Base-by-base conservation (phyloP, 2,329 filamentous ascomycete species). In the Akanthomyces uredinophilus region DNA sequence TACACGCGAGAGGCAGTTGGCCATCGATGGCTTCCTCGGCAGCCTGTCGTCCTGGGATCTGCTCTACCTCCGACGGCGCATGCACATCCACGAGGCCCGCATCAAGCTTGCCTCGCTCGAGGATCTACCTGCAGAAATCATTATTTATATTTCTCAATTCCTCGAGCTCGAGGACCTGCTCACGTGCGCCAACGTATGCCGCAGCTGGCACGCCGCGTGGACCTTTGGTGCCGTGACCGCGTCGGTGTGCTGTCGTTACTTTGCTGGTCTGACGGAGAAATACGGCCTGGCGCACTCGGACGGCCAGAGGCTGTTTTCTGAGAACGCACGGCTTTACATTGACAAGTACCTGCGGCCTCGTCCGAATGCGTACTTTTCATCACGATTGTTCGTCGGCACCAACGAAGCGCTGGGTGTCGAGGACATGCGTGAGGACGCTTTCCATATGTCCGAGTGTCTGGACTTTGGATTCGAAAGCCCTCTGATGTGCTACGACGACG, bases 81-180 rank as follows among this genome's bases (percentile, higher is more conserved):
- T 71, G 13, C 64, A 64, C 10, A n/a, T 54, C 1, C 62, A 63
- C 29, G 53, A 49, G 2, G 18, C 53, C 4, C 60, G 53, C 13
- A 55, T 71, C 44, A 52, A 51, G 5, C 61, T 72, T 2, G 60
- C 71, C 3, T 60, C 67, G n/a, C 60, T 74, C 1, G 62, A 65
- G 2, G 65, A 71, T 39, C 65, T 74, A 0, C 71, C 73, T 1
- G 51, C 55, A 5, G 73, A 74, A 53, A 52, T 74, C 11, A 41
- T 74, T 14, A 68, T 66, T 14, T 16, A 60, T 6, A 62, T 74
- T 24, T 61, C 67, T 14, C 58, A 60, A 0, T 58, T 68, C 16
- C 65, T 74, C 16, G 51, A 60, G 0, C 47, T 72, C 6, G 55
- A 68, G 6, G 72, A 74, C 29, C 63, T 70, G 27, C 49, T 69